A percentile compares a stretch with the other conserved stretches of the same genome.
These are phyloP conservation scores for Zoysia pacifica DNA, from an alignment of 176 grass and related monocot species.

Conservation along the genomic window DNA sequence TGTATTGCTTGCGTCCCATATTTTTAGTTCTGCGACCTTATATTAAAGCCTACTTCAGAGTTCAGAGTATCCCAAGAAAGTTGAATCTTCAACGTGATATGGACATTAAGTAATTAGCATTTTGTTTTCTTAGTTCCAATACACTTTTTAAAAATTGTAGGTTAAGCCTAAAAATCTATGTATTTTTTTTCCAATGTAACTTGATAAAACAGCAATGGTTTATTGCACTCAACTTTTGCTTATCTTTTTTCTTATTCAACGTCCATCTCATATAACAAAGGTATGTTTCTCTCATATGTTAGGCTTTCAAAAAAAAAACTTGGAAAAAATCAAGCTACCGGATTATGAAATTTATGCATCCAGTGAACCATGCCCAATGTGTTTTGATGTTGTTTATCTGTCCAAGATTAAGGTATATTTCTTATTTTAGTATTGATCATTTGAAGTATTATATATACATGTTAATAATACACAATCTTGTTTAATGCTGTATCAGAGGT, in stretches of 20 bases:
- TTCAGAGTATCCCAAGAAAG: too few relatives aligned
- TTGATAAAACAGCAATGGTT: too few relatives aligned
- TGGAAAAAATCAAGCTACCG: constrained; percentile 82
- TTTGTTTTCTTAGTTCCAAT: too few relatives aligned
- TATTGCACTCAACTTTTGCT: neutral
- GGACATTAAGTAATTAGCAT: too few relatives aligned
- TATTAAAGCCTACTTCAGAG: too few relatives aligned
- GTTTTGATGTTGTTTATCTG: constrained; percentile 91
- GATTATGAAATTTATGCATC: constrained; percentile 94
- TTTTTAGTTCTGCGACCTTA: too few relatives aligned
- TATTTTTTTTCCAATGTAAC: too few relatives aligned
- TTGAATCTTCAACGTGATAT: too few relatives aligned
- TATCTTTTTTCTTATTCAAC: neutral
- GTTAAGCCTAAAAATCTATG: too few relatives aligned
- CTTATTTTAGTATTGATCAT: constrained; percentile 26
- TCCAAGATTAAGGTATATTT: constrained; percentile 72
- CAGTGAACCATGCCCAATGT: constrained; percentile 93
- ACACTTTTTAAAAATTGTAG: too few relatives aligned
- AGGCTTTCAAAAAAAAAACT: constrained; percentile 82
- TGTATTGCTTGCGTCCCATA: too few relatives aligned
- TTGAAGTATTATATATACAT: neutral
- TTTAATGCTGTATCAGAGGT: constrained; percentile 58
- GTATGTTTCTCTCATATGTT: constrained; percentile 3
- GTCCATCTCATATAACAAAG: neutral
- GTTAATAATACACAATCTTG: constrained; percentile 5